Evolutionary conservation across 345 rosid species (phyloP).

Genomic region (Hypericum androsaemum): DNA sequence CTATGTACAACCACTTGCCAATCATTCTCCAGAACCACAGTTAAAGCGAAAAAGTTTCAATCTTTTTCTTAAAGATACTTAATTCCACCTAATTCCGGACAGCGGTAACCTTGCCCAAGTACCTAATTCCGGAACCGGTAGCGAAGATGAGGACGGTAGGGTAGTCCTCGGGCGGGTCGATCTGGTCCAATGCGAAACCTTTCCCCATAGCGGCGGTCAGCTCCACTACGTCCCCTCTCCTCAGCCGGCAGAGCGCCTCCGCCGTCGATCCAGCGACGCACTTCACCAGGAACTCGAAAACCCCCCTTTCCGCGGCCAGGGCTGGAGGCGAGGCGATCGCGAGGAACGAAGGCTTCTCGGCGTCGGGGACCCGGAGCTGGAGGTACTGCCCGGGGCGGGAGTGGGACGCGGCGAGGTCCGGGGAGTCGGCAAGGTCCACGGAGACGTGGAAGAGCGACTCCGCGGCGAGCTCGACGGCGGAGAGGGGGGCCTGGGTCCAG

Average conservation of each 20-base stretch:
- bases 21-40: too few relatives aligned
- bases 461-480: slow-evolving; percentile 50
- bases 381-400: slow-evolving; percentile 77
- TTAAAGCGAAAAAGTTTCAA: too few relatives aligned
- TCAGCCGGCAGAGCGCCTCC: slow-evolving; percentile 68
- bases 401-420: slow-evolving; percentile 61
- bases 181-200: slow-evolving; percentile 54
- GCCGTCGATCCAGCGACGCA: slow-evolving; percentile 77
- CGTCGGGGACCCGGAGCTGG: slow-evolving; percentile 68
- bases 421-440: slow-evolving; percentile 61
- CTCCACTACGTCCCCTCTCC: slow-evolving; percentile 79
- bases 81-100: too few relatives aligned
- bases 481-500: slow-evolving; percentile 70
- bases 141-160: slow-evolving; percentile 78
- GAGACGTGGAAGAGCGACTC: slow-evolving; percentile 77
- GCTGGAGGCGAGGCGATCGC: slow-evolving; percentile 88
- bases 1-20: too few relatives aligned
- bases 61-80: too few relatives aligned
- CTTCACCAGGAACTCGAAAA: slow-evolving; percentile 81
- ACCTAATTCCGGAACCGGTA: slow-evolving; percentile 96
- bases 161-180: slow-evolving; percentile 56
- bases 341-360: slow-evolving; percentile 59
- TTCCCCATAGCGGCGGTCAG: slow-evolving; percentile 66
- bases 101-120: not conserved
- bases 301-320: slow-evolving; percentile 41